Base-by-base conservation (phyloP, 2,329 filamentous ascomycete species). In the Phaeosphaeriaceae sp. region DNA sequence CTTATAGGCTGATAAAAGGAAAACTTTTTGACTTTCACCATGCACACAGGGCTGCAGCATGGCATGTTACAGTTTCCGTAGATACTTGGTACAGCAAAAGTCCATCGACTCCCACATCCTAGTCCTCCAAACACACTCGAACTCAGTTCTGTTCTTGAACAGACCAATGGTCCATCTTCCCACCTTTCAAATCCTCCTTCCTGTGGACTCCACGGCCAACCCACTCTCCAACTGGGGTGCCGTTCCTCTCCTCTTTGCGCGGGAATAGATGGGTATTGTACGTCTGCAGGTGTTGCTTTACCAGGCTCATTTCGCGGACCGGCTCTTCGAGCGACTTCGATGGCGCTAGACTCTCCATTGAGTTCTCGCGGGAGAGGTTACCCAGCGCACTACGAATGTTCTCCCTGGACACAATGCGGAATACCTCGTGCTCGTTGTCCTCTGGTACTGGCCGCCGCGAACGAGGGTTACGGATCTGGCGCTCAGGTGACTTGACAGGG, bases 201-300 rank as follows among this genome's bases (percentile, higher is more conserved):
- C n/a, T n/a, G n/a, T 13, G 10, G 48, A 51, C n/a, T 53, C 51
- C 47, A 15, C 42, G 52, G 19, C 46, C 52, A 25, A 60, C 58
- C 55, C 54, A 61, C 15, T 10, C 50, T 15, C 62, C 57, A 10
- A 63, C 52, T 15, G 66, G 60, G 15, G 49, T 63, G 7, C 56
- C 66, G 13, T 57, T 66, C n/a, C 57, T 56, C 41, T 60, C 60
- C 17, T 61, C 57, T 44, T 55, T 61, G n/a, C 66, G 67, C 19
- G 71, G 73, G 40, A 75, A 75, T 56, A 73, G 59, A 41, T 74
- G 66, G 11, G 57, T 66, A 45, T 76, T 76, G 53, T 61, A 76
- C 3, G 72, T 61, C 52, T 61, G 54, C 50, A 70, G 56, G 15
- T 52, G 27, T 48, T 48, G 25, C 40, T 50, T 24, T 27, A 45